Percentiles rank a stretch among this genome's conserved stretches.
Conservation (phyloP, 768 basidiomycete genomes). For the Ephemerocybe angulata region DNA sequence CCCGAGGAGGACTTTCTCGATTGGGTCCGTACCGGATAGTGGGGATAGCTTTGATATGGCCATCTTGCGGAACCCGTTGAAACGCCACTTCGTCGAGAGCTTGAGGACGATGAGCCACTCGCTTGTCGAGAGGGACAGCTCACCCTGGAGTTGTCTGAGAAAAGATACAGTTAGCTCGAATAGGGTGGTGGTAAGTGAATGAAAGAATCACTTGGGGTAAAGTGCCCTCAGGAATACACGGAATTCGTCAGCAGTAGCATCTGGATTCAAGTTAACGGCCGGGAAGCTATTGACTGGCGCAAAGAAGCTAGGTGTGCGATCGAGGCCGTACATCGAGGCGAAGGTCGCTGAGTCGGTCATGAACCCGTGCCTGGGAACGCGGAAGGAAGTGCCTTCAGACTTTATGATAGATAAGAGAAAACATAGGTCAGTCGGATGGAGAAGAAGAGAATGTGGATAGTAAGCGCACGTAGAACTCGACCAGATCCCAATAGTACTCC, state of each 20-base stretch:
- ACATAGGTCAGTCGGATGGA: not conserved
- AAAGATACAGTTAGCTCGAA: not conserved
- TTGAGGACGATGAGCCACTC: slow-evolving; percentile 39
- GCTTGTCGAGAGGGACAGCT: slow-evolving; percentile 10
- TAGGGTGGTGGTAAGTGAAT: too few species aligned
- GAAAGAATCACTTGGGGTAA: slow-evolving; percentile 4
- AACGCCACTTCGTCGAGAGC: slow-evolving; percentile 37
- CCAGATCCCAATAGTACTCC: too few species aligned
- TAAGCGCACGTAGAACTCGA: too few species aligned
- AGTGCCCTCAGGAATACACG: slow-evolving; percentile 9
- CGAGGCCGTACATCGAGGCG: not conserved
- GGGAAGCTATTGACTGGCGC: too few species aligned
- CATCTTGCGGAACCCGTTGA: slow-evolving; percentile 24
- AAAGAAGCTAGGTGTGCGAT: too few species aligned
- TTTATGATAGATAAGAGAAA: not conserved
- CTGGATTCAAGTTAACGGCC: too few species aligned
- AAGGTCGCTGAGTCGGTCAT: not conserved
- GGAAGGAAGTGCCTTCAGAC: not conserved
- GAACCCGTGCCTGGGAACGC: not conserved
- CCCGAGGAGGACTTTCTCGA: slow-evolving; percentile 1
- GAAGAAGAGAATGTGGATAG: not conserved
- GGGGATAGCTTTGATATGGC: slow-evolving; percentile 19
- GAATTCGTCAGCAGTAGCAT: slow-evolving; percentile 6
- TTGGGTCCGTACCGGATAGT: too few species aligned
- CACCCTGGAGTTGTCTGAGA: not conserved